Base-by-base conservation (phyloP, 192 early-diverging fungal species). In the Coemansia sp. region DNA sequence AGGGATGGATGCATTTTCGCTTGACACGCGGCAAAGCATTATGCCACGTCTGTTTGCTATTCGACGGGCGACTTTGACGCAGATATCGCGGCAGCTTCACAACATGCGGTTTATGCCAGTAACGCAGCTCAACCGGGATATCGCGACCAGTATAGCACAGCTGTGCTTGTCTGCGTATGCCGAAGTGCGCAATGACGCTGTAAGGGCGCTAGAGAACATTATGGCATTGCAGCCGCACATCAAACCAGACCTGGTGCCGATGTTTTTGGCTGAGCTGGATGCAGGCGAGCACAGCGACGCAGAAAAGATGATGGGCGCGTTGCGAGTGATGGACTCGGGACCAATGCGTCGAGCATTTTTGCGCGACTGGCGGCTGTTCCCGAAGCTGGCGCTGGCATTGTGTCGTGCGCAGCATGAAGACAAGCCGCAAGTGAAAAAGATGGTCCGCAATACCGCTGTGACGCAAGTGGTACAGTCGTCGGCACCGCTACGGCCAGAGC, bases 401-500 rank as follows among this genome's bases (percentile, higher is more conserved):
- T 79, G 69, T 39, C 69, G 69, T 10, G 69, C 76, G 15, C 76
- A 79, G 58, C 69, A 72, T 14, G 76, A 79, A 34, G 76, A 79
- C 55, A 79, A 79, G 56, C 76, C 69, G 21, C 17, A 53, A 39
- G 76, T 79, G 42, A 71, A 79, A 50, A 68, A 57, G 45, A 61
- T 68, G 40, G 60, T 79, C n/a, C 53, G 68, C 36, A 66, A 51
- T 40, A 60, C 57, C 2, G 67, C 74, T 11, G 59, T 70, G 6
- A 38, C 47, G 39, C 74, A 70, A 31, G 64, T 69, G 0, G 53
- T 66, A 21, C 48, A 67, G 11, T 51, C 67, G 11, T 18, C 64
- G 0, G 63, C 74, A 28, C 68, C 74, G 16, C 34, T 52, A 28
- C 28, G 32, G 47, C 47, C 47, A 6, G 28, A n/a, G 10, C 28